Percentiles rank a stretch among this genome's conserved stretches.
These are phyloP conservation scores for Penicillium roqueforti DNA, from an alignment of 495 filamentous ascomycete genomes.

Conservation along the genomic window DNA sequence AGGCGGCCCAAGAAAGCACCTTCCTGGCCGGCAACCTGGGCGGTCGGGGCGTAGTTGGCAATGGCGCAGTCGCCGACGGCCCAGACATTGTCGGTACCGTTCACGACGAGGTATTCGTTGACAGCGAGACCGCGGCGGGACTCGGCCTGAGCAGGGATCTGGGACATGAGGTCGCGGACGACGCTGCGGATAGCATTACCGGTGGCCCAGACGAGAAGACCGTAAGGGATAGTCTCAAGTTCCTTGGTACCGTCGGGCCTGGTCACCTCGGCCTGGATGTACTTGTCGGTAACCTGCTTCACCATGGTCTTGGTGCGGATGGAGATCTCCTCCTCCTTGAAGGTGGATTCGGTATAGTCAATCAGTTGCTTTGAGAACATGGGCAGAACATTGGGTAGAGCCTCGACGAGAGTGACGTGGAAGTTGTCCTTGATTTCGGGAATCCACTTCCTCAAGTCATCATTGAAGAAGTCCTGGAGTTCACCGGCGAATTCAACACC, in stretches of 20 bases:
- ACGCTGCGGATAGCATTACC: slow-evolving; percentile 90
- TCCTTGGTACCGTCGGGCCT: slow-evolving; percentile 84
- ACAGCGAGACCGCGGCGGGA: slow-evolving; percentile 92
- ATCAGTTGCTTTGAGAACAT: slow-evolving; percentile 99
- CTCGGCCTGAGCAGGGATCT: slow-evolving; percentile 91
- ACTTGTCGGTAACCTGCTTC: slow-evolving; percentile 92
- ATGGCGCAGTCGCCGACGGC: slow-evolving; percentile 85
- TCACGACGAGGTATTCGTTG: slow-evolving; percentile 97
- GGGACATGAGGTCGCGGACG: slow-evolving; percentile 82
- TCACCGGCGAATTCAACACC: slow-evolving; percentile 98
- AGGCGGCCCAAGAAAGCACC: slow-evolving; percentile 91
- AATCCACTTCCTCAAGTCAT: slow-evolving; percentile 96
- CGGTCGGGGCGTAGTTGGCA: slow-evolving; percentile 95
- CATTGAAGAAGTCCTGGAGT: slow-evolving; percentile 96
- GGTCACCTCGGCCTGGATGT: slow-evolving; percentile 84
- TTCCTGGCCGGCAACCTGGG: slow-evolving; percentile 94
- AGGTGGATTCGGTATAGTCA: slow-evolving; percentile 97
- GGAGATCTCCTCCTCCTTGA: slow-evolving; percentile 96
- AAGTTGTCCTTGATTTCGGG: slow-evolving; percentile 92
- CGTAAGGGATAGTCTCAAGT: slow-evolving; percentile 80
- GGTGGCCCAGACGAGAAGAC: slow-evolving; percentile 96
- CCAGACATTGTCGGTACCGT: slow-evolving; percentile 96
- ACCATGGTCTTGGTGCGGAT: slow-evolving; percentile 99
- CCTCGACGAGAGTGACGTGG: slow-evolving; percentile 95
- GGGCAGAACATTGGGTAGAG: slow-evolving; percentile 94